A percentile compares a stretch with the other conserved stretches of the same genome.
These are phyloP conservation scores for Hypoxylon sp. DNA, from an alignment of 2,329 filamentous ascomycete genomes.

Conservation along the genomic window DNA sequence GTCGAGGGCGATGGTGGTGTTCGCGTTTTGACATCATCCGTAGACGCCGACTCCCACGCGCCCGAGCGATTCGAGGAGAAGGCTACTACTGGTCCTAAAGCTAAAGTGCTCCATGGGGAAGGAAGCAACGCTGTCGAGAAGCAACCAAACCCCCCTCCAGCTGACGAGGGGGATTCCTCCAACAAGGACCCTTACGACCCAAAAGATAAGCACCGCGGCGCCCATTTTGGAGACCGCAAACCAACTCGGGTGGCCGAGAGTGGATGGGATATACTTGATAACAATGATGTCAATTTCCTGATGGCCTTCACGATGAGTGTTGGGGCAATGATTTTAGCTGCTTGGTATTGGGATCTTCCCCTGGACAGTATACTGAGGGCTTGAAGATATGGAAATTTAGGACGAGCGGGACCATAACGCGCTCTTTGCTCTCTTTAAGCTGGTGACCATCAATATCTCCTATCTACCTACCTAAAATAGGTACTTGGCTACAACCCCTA, in stretches of 20 bases:
- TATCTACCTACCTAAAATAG: no score
- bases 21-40: conserved; percentile 65
- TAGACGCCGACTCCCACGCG: conserved; percentile 45
- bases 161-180: conserved; percentile 53
- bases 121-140: conserved; percentile 59
- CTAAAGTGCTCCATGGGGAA: conserved; percentile 58
- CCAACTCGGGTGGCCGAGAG: conserved; percentile 75
- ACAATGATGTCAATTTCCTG: conserved; percentile 93
- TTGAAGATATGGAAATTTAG: conserved; percentile 37
- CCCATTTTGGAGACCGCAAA: conserved; percentile 67
- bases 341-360: conserved; percentile 71
- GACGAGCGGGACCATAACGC: background rate
- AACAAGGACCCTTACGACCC: conserved; percentile 62
- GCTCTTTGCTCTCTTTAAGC: background rate
- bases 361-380: conserved; percentile 58
- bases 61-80: conserved; percentile 50
- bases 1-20: conserved; percentile 86
- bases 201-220: conserved; percentile 62
- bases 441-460: background rate
- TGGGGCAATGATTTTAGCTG: conserved; percentile 76
- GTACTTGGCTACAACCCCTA: background rate
- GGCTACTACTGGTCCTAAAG: conserved; percentile 56
- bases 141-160: conserved; percentile 50
- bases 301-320: conserved; percentile 89
- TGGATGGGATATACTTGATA: conserved; percentile 83